phyloP scores from a whole-genome alignment of 2,329 filamentous ascomycete species.

The Bretziella fagacearum region DNA sequence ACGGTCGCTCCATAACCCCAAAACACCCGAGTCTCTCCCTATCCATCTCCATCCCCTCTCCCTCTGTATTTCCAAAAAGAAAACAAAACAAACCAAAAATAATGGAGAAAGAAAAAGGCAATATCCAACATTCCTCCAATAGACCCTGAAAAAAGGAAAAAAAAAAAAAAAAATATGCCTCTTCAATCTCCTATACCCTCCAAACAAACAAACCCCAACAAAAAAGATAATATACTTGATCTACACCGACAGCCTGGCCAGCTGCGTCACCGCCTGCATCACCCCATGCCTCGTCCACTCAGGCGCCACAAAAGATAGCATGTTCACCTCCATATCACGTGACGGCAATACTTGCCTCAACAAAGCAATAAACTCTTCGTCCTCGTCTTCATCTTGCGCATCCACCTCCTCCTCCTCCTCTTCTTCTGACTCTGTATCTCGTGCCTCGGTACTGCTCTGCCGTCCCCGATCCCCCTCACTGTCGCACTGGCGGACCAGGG shows the following conservation, averaged over 20 bases:
- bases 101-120: no score
- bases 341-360: conserved; percentile 47
- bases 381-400: conserved; percentile 22
- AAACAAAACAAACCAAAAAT: no score
- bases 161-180: neutral
- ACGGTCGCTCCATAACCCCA: no score
- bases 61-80: no score
- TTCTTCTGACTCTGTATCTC: neutral
- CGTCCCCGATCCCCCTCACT: conserved; percentile 51
- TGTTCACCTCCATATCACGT: conserved; percentile 48
- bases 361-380: conserved; percentile 25
- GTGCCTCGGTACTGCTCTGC: conserved; percentile 39
- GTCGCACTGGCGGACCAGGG: conserved; percentile 20
- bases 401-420: neutral
- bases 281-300: conserved; percentile 48
- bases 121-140: no score
- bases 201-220: neutral
- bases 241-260: conserved; percentile 40
- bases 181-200: neutral
- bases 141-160: neutral
- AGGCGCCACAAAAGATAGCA: conserved; percentile 45
- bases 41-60: no score
- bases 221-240: neutral
- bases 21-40: no score
- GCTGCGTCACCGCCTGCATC: conserved; percentile 52